Evolutionary conservation across 1,284 basidiomycete species (phyloP).

Genomic region (Cryptococcus deneoformans): DNA sequence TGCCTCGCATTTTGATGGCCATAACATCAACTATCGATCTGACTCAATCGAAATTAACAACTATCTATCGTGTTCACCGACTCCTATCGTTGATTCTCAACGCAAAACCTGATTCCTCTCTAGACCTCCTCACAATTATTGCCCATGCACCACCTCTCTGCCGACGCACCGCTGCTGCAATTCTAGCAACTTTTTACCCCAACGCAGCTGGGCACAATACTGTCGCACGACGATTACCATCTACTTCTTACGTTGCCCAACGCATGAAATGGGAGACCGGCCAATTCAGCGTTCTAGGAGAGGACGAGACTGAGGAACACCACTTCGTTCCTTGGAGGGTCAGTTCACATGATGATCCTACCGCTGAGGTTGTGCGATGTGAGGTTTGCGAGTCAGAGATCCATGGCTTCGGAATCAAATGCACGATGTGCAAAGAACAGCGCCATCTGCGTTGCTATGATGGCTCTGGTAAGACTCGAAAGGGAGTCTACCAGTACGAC

Average conservation of each 20-base stretch:
- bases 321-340: slow-evolving; percentile 38
- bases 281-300: slow-evolving; percentile 24
- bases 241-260: slow-evolving; percentile 28
- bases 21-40: slow-evolving; percentile 31
- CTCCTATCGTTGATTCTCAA: slow-evolving; percentile 60
- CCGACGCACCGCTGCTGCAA: slow-evolving; percentile 57
- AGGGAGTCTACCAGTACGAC: slow-evolving; percentile 26
- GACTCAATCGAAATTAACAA: slow-evolving; percentile 23
- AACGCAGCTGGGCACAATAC: slow-evolving; percentile 62
- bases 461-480: not conserved
- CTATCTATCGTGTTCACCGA: slow-evolving; percentile 58
- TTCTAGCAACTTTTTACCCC: slow-evolving; percentile 65
- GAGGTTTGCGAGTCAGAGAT: slow-evolving; percentile 20
- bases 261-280: slow-evolving; percentile 36
- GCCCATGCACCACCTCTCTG: slow-evolving; percentile 62
- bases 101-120: slow-evolving; percentile 63
- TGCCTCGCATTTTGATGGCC: slow-evolving; percentile 31
- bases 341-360: slow-evolving; percentile 12
- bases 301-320: slow-evolving; percentile 32
- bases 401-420: slow-evolving; percentile 31
- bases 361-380: slow-evolving; percentile 9
- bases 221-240: slow-evolving; percentile 31
- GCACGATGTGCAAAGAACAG: slow-evolving; percentile 31
- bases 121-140: slow-evolving; percentile 66
- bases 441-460: slow-evolving; percentile 34